These are phyloP conservation scores for Pholiota microspora DNA, from an alignment of 768 basidiomycete genomes.

Conservation along the genomic window DNA sequence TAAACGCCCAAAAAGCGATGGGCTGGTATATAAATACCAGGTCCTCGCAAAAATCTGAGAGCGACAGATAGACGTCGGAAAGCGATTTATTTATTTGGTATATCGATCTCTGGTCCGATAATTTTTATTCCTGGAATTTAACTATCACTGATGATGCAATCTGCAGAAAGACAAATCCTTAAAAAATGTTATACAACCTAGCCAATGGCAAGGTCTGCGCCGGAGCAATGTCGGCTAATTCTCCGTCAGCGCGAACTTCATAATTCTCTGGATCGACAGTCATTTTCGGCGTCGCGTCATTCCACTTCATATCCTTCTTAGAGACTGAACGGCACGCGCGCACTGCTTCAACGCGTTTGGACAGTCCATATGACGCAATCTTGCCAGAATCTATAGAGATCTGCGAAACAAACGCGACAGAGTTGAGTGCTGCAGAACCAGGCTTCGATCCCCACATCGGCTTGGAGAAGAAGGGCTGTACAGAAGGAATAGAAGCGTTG, in stretches of 20 bases:
- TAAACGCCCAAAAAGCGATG: background rate
- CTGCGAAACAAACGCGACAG: constrained; percentile 83
- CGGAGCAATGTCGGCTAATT: constrained; percentile 71
- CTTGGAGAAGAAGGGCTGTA: constrained; percentile 82
- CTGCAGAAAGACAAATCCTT: background rate
- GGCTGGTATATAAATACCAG: too few species aligned
- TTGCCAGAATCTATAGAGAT: constrained; percentile 59
- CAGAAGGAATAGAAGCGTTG: constrained; percentile 93
- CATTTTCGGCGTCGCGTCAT: constrained; percentile 78
- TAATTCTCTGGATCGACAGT: constrained; percentile 91
- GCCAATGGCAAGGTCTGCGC: constrained; percentile 69
- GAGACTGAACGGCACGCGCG: constrained; percentile 67
- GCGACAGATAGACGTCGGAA: too few species aligned
- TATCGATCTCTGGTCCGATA: too few species aligned
- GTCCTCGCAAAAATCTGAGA: background rate
- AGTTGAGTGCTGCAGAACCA: constrained; percentile 78
- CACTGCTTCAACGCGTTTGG: constrained; percentile 76
- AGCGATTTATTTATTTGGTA: background rate
- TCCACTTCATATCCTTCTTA: constrained; percentile 96
- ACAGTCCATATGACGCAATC: constrained; percentile 64
- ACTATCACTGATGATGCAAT: too few species aligned
- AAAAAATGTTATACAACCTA: constrained; percentile 81
- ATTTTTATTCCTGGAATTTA: too few species aligned
- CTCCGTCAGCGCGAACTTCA: constrained; percentile 81
- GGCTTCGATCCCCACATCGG: constrained; percentile 94